Evolutionary conservation across 2,329 filamentous ascomycete species (phyloP).

Genomic region (Helicocarpus griseus): DNA sequence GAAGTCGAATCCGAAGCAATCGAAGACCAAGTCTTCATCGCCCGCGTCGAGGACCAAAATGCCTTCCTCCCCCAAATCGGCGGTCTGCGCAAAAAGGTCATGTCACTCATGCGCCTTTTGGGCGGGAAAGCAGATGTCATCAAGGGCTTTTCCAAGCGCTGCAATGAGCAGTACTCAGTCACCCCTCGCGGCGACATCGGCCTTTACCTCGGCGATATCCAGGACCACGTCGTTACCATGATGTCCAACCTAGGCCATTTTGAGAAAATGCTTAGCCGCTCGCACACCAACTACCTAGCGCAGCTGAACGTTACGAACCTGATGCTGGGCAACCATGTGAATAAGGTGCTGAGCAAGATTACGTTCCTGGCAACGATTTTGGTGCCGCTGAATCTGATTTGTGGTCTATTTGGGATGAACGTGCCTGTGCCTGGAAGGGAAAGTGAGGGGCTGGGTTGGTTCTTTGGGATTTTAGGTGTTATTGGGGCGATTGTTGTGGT

Average conservation of each 20-base stretch:
- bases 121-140: conserved; percentile 98
- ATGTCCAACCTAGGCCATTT: conserved; percentile 93
- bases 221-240: conserved; percentile 99
- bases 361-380: conserved; percentile 89
- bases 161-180: conserved; percentile 93
- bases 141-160: conserved; percentile 93
- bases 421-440: conserved; percentile 36
- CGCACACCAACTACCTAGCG: conserved; percentile 91
- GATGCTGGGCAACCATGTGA: conserved; percentile 75
- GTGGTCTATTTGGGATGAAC: conserved; percentile 48
- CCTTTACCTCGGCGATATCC: conserved; percentile 92
- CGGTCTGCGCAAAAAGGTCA: conserved; percentile 84
- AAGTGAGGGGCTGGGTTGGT: conserved; percentile 32
- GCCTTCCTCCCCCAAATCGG: conserved; percentile 81
- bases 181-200: conserved; percentile 95
- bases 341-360: conserved; percentile 86
- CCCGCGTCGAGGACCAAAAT: conserved; percentile 80
- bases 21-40: conserved; percentile 90
- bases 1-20: conserved; percentile 86
- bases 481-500: conserved; percentile 34
- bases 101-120: conserved; percentile 83
- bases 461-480: conserved; percentile 40
- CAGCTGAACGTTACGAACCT: conserved; percentile 90
- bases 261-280: conserved; percentile 91
- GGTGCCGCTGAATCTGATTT: conserved; percentile 91